Conservation (phyloP, 179 eudicot species). For the Beta corolliflora region DNA sequence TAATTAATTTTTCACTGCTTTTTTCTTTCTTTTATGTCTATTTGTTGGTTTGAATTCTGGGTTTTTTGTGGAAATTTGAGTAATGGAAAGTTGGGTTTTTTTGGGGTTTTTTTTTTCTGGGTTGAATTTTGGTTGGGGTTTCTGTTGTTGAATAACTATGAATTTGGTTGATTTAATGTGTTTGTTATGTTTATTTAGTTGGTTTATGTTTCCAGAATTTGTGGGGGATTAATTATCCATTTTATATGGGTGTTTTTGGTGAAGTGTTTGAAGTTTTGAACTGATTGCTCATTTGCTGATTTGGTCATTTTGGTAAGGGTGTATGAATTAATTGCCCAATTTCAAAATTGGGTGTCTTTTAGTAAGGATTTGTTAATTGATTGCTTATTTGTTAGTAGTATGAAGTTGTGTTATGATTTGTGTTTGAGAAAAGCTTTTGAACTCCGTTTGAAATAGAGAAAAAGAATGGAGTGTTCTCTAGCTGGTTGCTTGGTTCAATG, state of each 20-base stretch:
- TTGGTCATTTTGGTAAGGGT: neutral
- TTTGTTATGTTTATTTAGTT: neutral
- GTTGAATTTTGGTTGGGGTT: too few species aligned
- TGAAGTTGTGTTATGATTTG: conserved; percentile 1
- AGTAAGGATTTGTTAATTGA: neutral
- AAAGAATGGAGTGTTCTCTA: neutral
- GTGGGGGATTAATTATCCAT: neutral
- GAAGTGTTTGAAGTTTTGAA: too few species aligned
- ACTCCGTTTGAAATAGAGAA: neutral
- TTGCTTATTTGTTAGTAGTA: neutral
- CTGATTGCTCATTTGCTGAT: neutral
- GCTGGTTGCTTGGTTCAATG: neutral
- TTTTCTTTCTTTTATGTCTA: neutral
- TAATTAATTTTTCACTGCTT: conserved; percentile 10
- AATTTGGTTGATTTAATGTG: neutral
- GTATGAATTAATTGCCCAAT: neutral
- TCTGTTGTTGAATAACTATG: neutral
- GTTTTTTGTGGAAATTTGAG: neutral
- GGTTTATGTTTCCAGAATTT: too few species aligned
- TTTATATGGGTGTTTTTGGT: neutral
- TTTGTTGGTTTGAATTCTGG: neutral
- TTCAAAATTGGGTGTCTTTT: too few species aligned
- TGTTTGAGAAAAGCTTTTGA: neutral
- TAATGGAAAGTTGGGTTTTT: neutral
- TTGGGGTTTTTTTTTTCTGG: neutral